Base-by-base conservation (phyloP, 805 yeast species). In the Yamadazyma phyllophila region DNA sequence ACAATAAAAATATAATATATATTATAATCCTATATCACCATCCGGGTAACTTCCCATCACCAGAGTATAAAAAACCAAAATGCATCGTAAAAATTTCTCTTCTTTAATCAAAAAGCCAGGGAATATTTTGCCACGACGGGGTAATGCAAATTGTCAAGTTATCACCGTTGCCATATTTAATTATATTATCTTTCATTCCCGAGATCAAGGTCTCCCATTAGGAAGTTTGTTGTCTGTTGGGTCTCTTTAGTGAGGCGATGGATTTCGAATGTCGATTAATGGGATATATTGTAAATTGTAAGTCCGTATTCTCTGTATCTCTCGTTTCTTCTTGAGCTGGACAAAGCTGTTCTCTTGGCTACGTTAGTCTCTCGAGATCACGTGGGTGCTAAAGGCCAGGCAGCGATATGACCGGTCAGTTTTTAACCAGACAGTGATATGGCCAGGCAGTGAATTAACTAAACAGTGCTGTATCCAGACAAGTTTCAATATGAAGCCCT, bases 61-160 rank as follows among this genome's bases (percentile, higher is more conserved):
- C 31, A 27, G 39, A 37, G 24, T 40, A 51, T 48, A 48, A 43
- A 20, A 51, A 35, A 11, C 4, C 13, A 15, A 30, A 32, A 13
- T 15, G 16, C 32, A 16, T 26, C 44, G 11, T 27, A 36, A 45
- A 41, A 40, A 20, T 24, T 45, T 47, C 39, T 36, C 39, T 47
- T 62, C 72, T 61, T 58, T 64, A 78, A 78, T 78, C 82, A 78
- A 79, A 79, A 79, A 78, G 78, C 64, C 44, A 72, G 83, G 80
- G 81, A 77, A 69, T 68, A 69, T 75, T 76, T 79, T 52, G 84
- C 84, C 84, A 80, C 84, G 84, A 70, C 83, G 83, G 67, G 76
- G 65, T 74, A 73, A 77, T 73, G 79, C 66, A 73, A 49, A 73
- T 71, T 71, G 71, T 75, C 82, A 77, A 77, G 81, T 77, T 74